phyloP scores from a whole-genome alignment of 306 rosid genomes.

The Cyamopsis tetragonoloba region DNA sequence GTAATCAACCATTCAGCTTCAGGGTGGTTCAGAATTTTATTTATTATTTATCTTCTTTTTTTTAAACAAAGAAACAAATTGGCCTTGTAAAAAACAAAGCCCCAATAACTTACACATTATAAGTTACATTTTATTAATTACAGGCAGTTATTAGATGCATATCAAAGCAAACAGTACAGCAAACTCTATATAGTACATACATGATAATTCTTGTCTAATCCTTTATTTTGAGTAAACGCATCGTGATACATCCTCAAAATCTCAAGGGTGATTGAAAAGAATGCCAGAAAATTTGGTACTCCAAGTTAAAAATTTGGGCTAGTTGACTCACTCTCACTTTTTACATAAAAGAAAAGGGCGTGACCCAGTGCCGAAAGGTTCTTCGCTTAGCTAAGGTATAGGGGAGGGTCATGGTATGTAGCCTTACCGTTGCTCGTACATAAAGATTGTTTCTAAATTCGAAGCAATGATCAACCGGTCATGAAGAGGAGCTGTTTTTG shows the following conservation, averaged over 20 bases:
- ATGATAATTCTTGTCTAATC: background rate
- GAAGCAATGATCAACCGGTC: no score
- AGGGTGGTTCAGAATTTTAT: no score
- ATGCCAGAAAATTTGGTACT: background rate
- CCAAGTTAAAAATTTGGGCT: background rate
- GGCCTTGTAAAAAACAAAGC: background rate
- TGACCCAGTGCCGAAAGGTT: no score
- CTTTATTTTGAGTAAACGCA: slow-evolving; percentile 2
- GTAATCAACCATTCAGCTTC: background rate
- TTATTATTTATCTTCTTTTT: no score
- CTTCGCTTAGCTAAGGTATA: no score
- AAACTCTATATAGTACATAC: background rate
- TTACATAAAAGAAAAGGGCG: no score
- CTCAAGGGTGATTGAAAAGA: background rate
- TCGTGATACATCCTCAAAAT: slow-evolving; percentile 11
- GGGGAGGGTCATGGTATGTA: no score
- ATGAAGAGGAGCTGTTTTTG: no score
- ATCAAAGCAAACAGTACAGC: background rate
- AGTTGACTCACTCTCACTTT: no score
- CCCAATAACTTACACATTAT: background rate
- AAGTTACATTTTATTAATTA: slow-evolving; percentile 1
- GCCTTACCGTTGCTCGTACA: no score
- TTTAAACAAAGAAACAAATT: background rate
- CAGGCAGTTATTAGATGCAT: background rate
- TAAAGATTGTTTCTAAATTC: no score